phyloP scores from a whole-genome alignment of 2,329 filamentous ascomycete genomes.

The Coniochaeta ligniaria region DNA sequence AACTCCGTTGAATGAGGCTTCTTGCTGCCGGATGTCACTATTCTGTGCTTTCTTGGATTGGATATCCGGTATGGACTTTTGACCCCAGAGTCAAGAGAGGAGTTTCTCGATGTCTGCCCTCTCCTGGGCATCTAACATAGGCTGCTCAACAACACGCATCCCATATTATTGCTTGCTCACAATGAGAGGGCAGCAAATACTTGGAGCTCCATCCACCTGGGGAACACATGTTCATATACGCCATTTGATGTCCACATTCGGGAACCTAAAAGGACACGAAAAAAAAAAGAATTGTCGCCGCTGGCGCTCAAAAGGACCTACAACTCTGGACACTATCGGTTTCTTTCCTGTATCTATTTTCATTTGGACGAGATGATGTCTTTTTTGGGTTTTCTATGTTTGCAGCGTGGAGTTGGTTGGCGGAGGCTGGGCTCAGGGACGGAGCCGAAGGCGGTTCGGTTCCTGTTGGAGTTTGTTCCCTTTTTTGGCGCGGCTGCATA shows the following conservation, averaged over 20 bases:
- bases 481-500: neutral
- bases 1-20: neutral
- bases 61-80: neutral
- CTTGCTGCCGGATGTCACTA: neutral
- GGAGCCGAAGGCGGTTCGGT: neutral
- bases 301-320: neutral
- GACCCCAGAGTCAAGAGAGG: neutral
- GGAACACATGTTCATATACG: neutral
- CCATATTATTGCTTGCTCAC: neutral
- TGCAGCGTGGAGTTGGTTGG: slow-evolving; percentile 14
- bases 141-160: neutral
- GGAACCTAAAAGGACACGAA: neutral
- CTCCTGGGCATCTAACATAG: neutral
- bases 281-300: neutral
- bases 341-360: slow-evolving; percentile 2
- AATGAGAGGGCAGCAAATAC: neutral
- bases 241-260: neutral
- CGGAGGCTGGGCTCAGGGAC: neutral
- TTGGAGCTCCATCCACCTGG: neutral
- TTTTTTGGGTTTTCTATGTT: slow-evolving; percentile 5
- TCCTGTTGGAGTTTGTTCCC: neutral
- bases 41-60: neutral
- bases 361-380: neutral
- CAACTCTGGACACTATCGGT: neutral
- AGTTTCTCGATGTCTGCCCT: neutral